These are phyloP conservation scores for Pseudocercospora vitis DNA, from an alignment of 2,329 filamentous ascomycete genomes.

Conservation along the genomic window DNA sequence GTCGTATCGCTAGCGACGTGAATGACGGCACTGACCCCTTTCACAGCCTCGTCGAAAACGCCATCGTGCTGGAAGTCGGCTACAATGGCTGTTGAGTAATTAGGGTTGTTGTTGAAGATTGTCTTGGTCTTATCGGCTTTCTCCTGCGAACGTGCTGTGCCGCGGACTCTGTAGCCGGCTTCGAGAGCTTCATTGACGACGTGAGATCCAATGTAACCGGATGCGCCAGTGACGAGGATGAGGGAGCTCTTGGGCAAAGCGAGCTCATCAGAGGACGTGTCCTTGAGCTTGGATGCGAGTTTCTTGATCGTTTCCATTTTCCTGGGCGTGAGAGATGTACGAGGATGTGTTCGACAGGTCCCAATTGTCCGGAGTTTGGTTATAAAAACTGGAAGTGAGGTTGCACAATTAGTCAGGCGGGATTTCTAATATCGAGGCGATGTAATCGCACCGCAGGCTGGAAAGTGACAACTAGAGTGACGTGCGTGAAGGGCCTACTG, in stretches of 20 bases:
- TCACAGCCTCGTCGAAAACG: constrained; percentile 44
- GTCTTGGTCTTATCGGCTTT: constrained; percentile 26
- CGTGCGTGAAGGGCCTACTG: too few relatives aligned
- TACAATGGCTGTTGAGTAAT: constrained; percentile 26
- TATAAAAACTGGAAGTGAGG: neutral
- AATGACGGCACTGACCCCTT: constrained; percentile 47
- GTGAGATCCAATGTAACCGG: constrained; percentile 34
- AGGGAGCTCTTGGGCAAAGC: constrained; percentile 31
- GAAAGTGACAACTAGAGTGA: too few relatives aligned
- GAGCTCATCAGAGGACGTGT: constrained; percentile 7
- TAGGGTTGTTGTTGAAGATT: constrained; percentile 25
- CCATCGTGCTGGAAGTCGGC: constrained; percentile 31
- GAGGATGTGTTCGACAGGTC: too few relatives aligned
- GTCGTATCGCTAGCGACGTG: constrained; percentile 49
- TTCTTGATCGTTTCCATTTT: constrained; percentile 8
- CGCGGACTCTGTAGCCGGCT: constrained; percentile 35
- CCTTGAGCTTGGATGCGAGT: constrained; percentile 6
- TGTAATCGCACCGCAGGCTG: neutral
- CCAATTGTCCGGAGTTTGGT: neutral
- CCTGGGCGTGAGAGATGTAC: too few relatives aligned
- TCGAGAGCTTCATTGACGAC: constrained; percentile 34
- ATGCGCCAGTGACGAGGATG: constrained; percentile 36
- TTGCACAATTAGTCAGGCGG: neutral
- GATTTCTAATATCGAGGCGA: neutral
- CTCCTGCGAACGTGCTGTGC: constrained; percentile 29